Conservation (phyloP, 2,329 filamentous ascomycete genomes). For the Aspergillus tubingensis region DNA sequence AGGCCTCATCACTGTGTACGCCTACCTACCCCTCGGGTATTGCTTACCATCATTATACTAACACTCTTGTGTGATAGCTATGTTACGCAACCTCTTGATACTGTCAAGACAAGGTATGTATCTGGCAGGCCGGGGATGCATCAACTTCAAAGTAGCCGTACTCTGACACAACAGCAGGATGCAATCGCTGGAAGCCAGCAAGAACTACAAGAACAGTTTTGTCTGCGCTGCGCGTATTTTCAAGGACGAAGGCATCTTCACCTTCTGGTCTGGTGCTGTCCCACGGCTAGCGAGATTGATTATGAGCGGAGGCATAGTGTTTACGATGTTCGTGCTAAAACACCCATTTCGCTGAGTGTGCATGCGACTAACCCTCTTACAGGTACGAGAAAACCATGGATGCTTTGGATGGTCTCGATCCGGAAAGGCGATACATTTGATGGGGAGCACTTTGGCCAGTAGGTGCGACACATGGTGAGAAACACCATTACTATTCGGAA, state of each 20-base stretch:
- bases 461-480: not conserved
- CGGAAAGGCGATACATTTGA: slow-evolving; percentile 79
- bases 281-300: slow-evolving; percentile 82
- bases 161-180: slow-evolving; percentile 58
- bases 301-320: slow-evolving; percentile 93
- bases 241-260: slow-evolving; percentile 82
- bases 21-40: not conserved
- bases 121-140: not conserved
- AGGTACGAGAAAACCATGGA: slow-evolving; percentile 96
- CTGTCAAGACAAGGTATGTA: slow-evolving; percentile 76
- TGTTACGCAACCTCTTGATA: slow-evolving; percentile 74
- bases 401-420: slow-evolving; percentile 75
- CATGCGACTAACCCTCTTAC: slow-evolving; percentile 16
- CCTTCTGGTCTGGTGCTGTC: slow-evolving; percentile 91
- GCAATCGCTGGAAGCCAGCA: slow-evolving; percentile 88
- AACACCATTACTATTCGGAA: not conserved
- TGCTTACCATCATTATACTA: slow-evolving; percentile 4
- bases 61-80: slow-evolving; percentile 39
- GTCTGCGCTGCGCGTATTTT: slow-evolving; percentile 81
- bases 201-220: slow-evolving; percentile 82
- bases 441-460: not conserved
- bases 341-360: not conserved
- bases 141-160: no score
- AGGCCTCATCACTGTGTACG: slow-evolving; percentile 82
- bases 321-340: slow-evolving; percentile 71